Evolutionary conservation across 1,284 basidiomycete genomes (phyloP), one percentile per base, ranked within the genome.

Genomic region (Ceraceosorus bombacis): DNA sequence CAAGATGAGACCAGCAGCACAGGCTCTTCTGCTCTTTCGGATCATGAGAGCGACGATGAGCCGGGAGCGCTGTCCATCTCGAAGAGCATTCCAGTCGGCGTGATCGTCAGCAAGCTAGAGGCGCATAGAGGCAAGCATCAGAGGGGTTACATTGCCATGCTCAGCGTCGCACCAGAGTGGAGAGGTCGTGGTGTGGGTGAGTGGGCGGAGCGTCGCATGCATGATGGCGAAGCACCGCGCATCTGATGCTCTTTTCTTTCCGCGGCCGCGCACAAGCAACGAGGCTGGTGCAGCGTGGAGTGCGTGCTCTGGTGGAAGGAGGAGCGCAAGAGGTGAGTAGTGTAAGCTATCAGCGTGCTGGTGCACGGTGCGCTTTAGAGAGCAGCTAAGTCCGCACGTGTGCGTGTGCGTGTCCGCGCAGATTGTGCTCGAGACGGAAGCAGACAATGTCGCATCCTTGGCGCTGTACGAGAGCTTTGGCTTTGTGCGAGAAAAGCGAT

Each of bases 81-180:
- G 46, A 48, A 15, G 3, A 48, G 46, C 10, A 54, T 13, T 10
- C 62, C 73, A 0, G 66, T 76, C 1, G 94, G 90, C 17, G 90
- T 90, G 5, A 89, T 98, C 62, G 88, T 98, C 38, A 93, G 90
- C 83, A 97, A 97, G 81, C 89, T 94, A 78, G 91, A 90, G 70
- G 82, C 83, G 73, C 93, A 96, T 78, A 81, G 82, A 57, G 41
- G 48, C 8, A 12, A 37, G 4, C 81, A 85, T 5, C 89, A 90
- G 79, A 81, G 94, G 71, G 94, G 94, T 4, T 98, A 98, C 77
- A 95, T 98, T 62, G 94, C 92, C 39, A 98, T 99, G 95, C 84
- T 99, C 58, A 71, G 69, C 51, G 68, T 77, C 7, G 59, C 66
- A 7, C 48, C 61, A 1, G 41, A 51, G 2, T 70, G 64, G 62